Base-by-base conservation (phyloP, 1,284 basidiomycete species). In the Ceratobasidium sp. region DNA sequence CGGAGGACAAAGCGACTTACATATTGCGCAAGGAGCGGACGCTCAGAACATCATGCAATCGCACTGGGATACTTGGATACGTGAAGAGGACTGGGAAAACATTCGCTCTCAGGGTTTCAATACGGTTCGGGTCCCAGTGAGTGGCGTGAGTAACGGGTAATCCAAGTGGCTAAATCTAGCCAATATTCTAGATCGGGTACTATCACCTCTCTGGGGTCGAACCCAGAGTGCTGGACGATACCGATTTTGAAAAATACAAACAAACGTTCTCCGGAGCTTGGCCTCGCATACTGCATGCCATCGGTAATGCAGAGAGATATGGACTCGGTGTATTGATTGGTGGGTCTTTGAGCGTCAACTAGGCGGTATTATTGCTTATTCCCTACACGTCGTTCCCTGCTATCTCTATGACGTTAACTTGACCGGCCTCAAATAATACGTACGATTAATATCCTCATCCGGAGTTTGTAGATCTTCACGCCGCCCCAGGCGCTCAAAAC, bases 21-120 rank as follows among this genome's bases (percentile, higher is more conserved):
- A 95, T 79, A 85, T 94, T 10, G 92, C 91, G 8, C 84, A 80
- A 23, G 91, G 91, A 0, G 67, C 80, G 18, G 78, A 86, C 53
- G 90, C 90, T 0, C 87, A 86, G 78, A 79, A 83, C 71, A 83
- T 87, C 4, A 82, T 96, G 34, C 91, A 95, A 78, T 79, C 81
- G 8, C 94, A 96, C 80, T 96, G 93, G 92, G 91, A 93, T 79
- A 86, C 82, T 1, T 94, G 91, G 90, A 87, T 94, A 48, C 85
- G 82, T 0, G 86, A 88, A 32, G 80, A 80, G 0, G 92, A 94
- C 78, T 93, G 89, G 85, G 79, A 82, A 50, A 95, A 91, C 91
- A 85, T 96, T 71, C 83, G 84, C 1, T 81, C 86, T n/a, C 83
- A 83, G 69, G 93, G 94, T 0, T 86, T 95, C 78, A 96, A 95